phyloP scores from a whole-genome alignment of 1,284 basidiomycete species.

The Porodaedalea pini region DNA sequence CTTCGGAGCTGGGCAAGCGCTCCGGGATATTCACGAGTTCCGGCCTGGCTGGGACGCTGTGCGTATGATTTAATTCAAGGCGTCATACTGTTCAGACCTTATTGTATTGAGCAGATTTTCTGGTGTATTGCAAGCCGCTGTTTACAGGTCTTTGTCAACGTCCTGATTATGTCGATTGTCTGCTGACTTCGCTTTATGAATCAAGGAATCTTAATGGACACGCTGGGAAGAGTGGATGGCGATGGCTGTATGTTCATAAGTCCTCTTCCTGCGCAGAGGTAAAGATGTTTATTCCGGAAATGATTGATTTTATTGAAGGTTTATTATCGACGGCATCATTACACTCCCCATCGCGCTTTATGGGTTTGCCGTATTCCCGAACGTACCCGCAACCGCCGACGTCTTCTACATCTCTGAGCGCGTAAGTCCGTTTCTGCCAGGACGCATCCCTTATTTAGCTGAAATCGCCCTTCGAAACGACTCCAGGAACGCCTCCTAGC shows the following conservation, averaged over 20 bases:
- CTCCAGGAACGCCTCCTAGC: slow-evolving; percentile 56
- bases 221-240: slow-evolving; percentile 60
- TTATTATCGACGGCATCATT: slow-evolving; percentile 72
- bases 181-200: slow-evolving; percentile 2
- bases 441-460: slow-evolving; percentile 14
- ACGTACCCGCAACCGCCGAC: slow-evolving; percentile 61
- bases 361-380: slow-evolving; percentile 70
- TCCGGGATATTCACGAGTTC: slow-evolving; percentile 71
- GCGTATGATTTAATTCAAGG: slow-evolving; percentile 23
- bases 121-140: slow-evolving; percentile 64
- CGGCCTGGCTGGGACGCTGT: slow-evolving; percentile 63
- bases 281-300: slow-evolving; percentile 1
- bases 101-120: slow-evolving; percentile 49
- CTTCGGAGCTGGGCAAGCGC: slow-evolving; percentile 64
- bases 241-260: slow-evolving; percentile 56
- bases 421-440: slow-evolving; percentile 34
- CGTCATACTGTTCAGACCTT: neutral
- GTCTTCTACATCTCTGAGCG: slow-evolving; percentile 62
- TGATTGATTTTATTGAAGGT: slow-evolving; percentile 34
- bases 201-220: slow-evolving; percentile 56
- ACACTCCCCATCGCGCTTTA: slow-evolving; percentile 71
- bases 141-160: slow-evolving; percentile 46
- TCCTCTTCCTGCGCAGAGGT: neutral
- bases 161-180: neutral
- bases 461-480: neutral